Percentiles rank a stretch among this genome's conserved stretches.
phyloP scores from a whole-genome alignment of 345 rosid genomes.

The Combretum micranthum region DNA sequence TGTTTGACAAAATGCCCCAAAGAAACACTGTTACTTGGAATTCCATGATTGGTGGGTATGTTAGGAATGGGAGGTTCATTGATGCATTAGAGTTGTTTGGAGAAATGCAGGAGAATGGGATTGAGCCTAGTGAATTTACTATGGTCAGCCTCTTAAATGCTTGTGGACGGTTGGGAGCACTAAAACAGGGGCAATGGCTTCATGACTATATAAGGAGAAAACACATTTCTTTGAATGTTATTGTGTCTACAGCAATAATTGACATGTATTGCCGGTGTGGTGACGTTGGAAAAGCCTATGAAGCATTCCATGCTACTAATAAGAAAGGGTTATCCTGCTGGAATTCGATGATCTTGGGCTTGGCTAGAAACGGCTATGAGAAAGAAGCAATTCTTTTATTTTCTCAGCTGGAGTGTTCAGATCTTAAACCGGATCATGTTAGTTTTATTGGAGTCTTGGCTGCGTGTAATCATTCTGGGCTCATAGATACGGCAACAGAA shows the following conservation, averaged over 20 bases:
- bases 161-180: slow-evolving; percentile 57
- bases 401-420: slow-evolving; percentile 38
- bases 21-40: slow-evolving; percentile 64
- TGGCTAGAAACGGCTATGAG: slow-evolving; percentile 54
- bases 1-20: slow-evolving; percentile 45
- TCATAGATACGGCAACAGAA: slow-evolving; percentile 37
- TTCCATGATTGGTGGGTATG: slow-evolving; percentile 67
- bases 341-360: slow-evolving; percentile 78
- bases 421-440: slow-evolving; percentile 45
- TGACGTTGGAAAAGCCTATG: slow-evolving; percentile 35
- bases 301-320: slow-evolving; percentile 28
- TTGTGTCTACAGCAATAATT: slow-evolving; percentile 55
- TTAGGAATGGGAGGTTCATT: slow-evolving; percentile 40
- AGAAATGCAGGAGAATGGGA: slow-evolving; percentile 35
- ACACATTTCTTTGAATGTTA: slow-evolving; percentile 36
- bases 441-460: slow-evolving; percentile 61
- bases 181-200: slow-evolving; percentile 64
- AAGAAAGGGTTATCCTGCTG: slow-evolving; percentile 56
- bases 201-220: slow-evolving; percentile 47
- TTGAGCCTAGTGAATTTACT: slow-evolving; percentile 54
- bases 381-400: slow-evolving; percentile 49
- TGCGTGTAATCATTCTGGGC: slow-evolving; percentile 66
- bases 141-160: slow-evolving; percentile 75
- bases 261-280: slow-evolving; percentile 84
- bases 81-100: slow-evolving; percentile 55